phyloP scores from a whole-genome alignment of 306 rosid genomes.

The Lupinus albus region DNA sequence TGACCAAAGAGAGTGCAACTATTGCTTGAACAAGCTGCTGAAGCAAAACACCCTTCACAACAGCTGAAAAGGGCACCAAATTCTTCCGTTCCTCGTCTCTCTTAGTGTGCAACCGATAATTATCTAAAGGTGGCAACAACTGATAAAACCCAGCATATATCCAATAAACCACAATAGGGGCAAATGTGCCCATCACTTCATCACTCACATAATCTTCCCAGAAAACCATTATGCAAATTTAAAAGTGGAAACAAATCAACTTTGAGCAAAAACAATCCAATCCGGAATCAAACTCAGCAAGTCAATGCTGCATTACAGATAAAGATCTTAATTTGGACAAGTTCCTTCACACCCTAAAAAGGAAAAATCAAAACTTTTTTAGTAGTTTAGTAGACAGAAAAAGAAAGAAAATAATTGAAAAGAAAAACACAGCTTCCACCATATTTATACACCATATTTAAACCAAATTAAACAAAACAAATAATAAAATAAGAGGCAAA shows the following conservation, averaged over 20 bases:
- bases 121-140: slow-evolving; percentile 68
- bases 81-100: slow-evolving; percentile 72
- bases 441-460: slow-evolving; percentile 1
- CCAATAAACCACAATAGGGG: slow-evolving; percentile 88
- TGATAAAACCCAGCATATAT: slow-evolving; percentile 79
- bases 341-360: slow-evolving; percentile 52
- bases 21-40: slow-evolving; percentile 85
- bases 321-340: slow-evolving; percentile 50
- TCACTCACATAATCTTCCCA: slow-evolving; percentile 86
- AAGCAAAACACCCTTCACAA: slow-evolving; percentile 80
- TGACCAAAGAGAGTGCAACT: slow-evolving; percentile 75
- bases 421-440: slow-evolving; percentile 4
- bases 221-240: slow-evolving; percentile 56
- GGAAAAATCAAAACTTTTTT: slow-evolving; percentile 4
- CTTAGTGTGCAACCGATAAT: slow-evolving; percentile 68
- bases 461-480: background rate
- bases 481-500: background rate
- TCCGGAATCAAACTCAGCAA: slow-evolving; percentile 35
- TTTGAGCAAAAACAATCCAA: slow-evolving; percentile 37
- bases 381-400: background rate
- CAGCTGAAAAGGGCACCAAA: slow-evolving; percentile 64
- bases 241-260: slow-evolving; percentile 20
- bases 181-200: slow-evolving; percentile 84
- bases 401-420: slow-evolving; percentile 17
- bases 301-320: slow-evolving; percentile 46